Evolutionary conservation across 495 filamentous ascomycete species (phyloP).

Genomic region (Bacidia gigantensis): DNA sequence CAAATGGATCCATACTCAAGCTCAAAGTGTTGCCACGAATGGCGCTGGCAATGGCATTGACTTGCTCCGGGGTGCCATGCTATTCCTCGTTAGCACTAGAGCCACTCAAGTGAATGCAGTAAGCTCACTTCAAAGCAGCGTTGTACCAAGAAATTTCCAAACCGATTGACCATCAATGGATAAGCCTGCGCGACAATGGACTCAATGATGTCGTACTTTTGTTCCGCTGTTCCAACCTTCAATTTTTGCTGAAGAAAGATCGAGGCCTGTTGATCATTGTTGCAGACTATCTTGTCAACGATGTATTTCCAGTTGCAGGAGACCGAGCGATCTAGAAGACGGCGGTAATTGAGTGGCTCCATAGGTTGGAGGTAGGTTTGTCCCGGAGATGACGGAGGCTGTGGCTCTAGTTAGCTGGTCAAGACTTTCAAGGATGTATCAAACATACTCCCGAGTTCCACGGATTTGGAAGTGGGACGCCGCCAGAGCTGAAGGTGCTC

Average conservation of each 20-base stretch:
- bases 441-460: slow-evolving; percentile 39
- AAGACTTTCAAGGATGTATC: not conserved
- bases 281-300: slow-evolving; percentile 98
- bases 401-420: not conserved
- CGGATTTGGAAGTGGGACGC: slow-evolving; percentile 25
- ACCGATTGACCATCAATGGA: slow-evolving; percentile 88
- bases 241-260: slow-evolving; percentile 99
- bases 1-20: slow-evolving; percentile 96
- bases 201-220: slow-evolving; percentile 94
- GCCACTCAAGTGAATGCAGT: not conserved
- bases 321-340: slow-evolving; percentile 87
- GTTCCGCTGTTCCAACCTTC: slow-evolving; percentile 87
- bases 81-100: not conserved
- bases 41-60: slow-evolving; percentile 84
- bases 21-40: slow-evolving; percentile 90
- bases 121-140: slow-evolving; percentile 66
- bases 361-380: slow-evolving; percentile 74
- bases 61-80: slow-evolving; percentile 89
- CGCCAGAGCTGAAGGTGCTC: slow-evolving; percentile 53
- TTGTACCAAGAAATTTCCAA: slow-evolving; percentile 95
- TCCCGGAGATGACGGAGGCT: slow-evolving; percentile 33
- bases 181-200: slow-evolving; percentile 94
- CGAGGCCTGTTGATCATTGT: slow-evolving; percentile 96
- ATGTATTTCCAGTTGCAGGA: slow-evolving; percentile 99
- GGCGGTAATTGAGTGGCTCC: slow-evolving; percentile 95